phyloP scores from a whole-genome alignment of 1,139 yeast genomes.

The Lodderomyces theae region DNA sequence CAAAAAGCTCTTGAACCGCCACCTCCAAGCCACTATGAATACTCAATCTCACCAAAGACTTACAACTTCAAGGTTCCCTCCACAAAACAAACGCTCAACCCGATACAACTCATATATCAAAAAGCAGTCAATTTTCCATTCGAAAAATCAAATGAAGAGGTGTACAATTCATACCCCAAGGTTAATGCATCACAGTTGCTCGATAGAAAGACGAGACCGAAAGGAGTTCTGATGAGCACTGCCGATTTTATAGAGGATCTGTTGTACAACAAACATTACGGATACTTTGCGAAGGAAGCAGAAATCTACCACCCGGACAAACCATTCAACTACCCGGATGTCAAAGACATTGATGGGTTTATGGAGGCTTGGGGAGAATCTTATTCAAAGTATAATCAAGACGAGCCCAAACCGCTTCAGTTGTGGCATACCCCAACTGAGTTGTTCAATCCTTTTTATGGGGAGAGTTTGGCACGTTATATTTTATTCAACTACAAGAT shows the following conservation, averaged over 20 bases:
- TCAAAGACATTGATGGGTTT: conserved; percentile 68
- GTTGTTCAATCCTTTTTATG: conserved; percentile 77
- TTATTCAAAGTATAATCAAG: conserved; percentile 53
- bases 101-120: conserved; percentile 38
- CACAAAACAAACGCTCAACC: conserved; percentile 27
- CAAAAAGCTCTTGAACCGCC: conserved; percentile 2
- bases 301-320: conserved; percentile 67
- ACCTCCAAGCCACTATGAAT: conserved; percentile 35
- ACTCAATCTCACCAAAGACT: conserved; percentile 48
- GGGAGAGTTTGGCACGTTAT: conserved; percentile 79
- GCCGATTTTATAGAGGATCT: conserved; percentile 86
- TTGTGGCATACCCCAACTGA: conserved; percentile 93
- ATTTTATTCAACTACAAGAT: conserved; percentile 66
- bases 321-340: conserved; percentile 59
- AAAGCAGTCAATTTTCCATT: conserved; percentile 48
- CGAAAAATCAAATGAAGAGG: conserved; percentile 38
- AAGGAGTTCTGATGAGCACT: conserved; percentile 62
- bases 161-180: conserved; percentile 37
- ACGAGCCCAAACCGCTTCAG: conserved; percentile 42
- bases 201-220: conserved; percentile 52
- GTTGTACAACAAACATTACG: conserved; percentile 75
- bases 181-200: conserved; percentile 48
- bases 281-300: conserved; percentile 76
- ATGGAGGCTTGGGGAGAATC: conserved; percentile 66
- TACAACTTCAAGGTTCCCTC: conserved; percentile 44